Evolutionary conservation across 352 stramenopile species (phyloP), one percentile per base, ranked within the genome.

Genomic region (Phytophthora macrochlamydospora): DNA sequence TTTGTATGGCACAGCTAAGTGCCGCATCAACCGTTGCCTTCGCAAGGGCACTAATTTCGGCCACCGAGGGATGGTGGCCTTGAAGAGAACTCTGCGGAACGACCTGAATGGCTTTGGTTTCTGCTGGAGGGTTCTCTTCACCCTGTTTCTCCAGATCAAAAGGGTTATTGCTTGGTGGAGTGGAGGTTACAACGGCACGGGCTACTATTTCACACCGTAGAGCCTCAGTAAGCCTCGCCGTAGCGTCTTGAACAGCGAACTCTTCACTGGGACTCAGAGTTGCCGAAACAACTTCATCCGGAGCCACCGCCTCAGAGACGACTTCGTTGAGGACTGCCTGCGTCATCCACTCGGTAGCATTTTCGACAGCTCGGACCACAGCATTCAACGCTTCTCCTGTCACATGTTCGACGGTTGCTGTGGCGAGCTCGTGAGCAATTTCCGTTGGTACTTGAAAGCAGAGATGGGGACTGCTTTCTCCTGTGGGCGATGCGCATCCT

Each of bases 351-450:
- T 54, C 35, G 4, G 31, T 51, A 2, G 52, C 48, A 13, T 29
- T 52, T 18, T 65, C 44, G 13, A 58, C 61, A 8, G 49, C 48
- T 50, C 56, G 55, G 30, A 61, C 35, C n/a, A 66, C 50, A 24
- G 49, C 43, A 12, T 52, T 55, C 33, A 73, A 9, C 6, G 60
- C 71, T 52, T 70, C 46, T 3, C 40, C 24, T 4, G 51, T 62
- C 13, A 59, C 44, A 4, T 37, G 18, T 45, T 55, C 59, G n/a
- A 67, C 59, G 56, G 63, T 58, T 4, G 46, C 45, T 62, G 59
- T 67, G 2, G 71, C 71, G 38, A 73, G 44, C 18, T 46, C 38
- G 43, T 65, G 51, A 29, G 76, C 62, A 32, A 24, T 13, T 57
- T 28, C 45, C 28, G 38, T 69, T 40, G 60, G n/a, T 18, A 50